Evolutionary conservation across 106 monocot genomes (phyloP).

Genomic region (Dendrobium chrysotoxum): DNA sequence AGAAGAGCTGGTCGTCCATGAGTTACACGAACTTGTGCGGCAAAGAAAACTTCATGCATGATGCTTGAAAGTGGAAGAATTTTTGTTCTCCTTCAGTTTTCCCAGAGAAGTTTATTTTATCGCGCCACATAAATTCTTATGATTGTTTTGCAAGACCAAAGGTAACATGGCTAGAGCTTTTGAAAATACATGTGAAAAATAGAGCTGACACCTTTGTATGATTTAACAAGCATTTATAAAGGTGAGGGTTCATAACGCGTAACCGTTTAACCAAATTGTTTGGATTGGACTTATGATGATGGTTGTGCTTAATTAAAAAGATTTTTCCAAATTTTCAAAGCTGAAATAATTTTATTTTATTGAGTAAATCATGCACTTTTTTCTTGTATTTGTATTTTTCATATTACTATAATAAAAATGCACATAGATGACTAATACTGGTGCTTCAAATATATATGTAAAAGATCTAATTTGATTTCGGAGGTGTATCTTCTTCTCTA

Average conservation of each 20-base stretch:
- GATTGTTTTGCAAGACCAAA: not conserved
- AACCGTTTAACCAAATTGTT: not conserved
- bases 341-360: not conserved
- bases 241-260: not conserved
- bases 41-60: not conserved
- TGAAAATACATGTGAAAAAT: not conserved
- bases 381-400: not conserved
- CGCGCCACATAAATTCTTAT: not conserved
- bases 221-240: not conserved
- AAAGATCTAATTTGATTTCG: not conserved
- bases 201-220: not conserved
- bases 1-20: too few relatives aligned
- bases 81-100: not conserved
- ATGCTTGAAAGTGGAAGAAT: not conserved
- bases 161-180: not conserved
- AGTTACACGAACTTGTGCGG: too few relatives aligned
- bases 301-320: not conserved
- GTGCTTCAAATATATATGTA: not conserved
- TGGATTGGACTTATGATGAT: not conserved
- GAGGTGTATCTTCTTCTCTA: not conserved
- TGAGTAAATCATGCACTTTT: not conserved
- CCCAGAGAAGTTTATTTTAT: not conserved
- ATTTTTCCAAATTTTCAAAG: not conserved
- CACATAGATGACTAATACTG: not conserved
- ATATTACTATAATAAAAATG: not conserved